These are phyloP conservation scores for Cryphonectria japonica DNA, from an alignment of 2,329 filamentous ascomycete genomes.

Conservation along the genomic window DNA sequence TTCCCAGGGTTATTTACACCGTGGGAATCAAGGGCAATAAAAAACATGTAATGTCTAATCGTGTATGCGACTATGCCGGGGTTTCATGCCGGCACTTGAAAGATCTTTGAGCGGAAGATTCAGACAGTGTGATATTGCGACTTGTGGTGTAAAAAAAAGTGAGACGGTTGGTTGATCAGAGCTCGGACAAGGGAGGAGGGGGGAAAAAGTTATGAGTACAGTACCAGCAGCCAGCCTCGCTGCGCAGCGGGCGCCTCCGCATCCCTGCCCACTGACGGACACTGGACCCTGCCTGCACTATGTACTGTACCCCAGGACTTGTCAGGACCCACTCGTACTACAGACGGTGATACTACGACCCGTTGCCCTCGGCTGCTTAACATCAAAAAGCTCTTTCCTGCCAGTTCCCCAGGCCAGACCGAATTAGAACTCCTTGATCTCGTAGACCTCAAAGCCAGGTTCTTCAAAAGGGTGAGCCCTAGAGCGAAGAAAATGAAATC, in stretches of 20 bases:
- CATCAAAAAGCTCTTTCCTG: background rate
- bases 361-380: background rate
- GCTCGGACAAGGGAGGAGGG: too few relatives aligned
- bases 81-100: background rate
- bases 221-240: background rate
- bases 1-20: background rate
- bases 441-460: background rate
- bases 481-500: background rate
- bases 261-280: slow-evolving; percentile 1
- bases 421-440: slow-evolving; percentile 40
- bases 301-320: background rate
- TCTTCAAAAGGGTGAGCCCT: slow-evolving; percentile 9
- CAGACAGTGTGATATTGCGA: background rate
- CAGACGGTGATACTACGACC: background rate
- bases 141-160: background rate
- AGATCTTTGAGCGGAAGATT: background rate
- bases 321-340: background rate
- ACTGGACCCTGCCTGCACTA: background rate
- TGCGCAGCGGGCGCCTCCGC: background rate
- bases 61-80: background rate
- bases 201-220: background rate
- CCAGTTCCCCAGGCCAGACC: slow-evolving; percentile 24
- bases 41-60: background rate
- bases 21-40: background rate
- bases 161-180: background rate